Evolutionary conservation across 2,329 filamentous ascomycete genomes (phyloP).

Genomic region (Fusarium aywerte): DNA sequence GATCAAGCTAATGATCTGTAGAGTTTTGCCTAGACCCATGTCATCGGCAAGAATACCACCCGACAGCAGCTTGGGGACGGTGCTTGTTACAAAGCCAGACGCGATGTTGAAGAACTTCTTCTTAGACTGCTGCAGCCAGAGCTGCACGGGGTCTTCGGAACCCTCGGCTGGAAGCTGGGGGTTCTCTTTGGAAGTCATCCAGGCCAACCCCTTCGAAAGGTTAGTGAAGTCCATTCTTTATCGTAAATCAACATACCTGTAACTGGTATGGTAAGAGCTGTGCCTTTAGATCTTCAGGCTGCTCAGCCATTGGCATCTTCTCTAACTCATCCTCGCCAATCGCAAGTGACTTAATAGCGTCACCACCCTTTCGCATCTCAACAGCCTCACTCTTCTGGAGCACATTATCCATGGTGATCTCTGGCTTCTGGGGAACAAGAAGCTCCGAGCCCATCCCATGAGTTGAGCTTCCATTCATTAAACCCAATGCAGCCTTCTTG

Average conservation of each 20-base stretch:
- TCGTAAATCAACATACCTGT: conserved; percentile 55
- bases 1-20: conserved; percentile 85
- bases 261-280: conserved; percentile 82
- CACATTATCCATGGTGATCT: conserved; percentile 69
- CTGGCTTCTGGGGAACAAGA: conserved; percentile 46
- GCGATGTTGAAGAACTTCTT: conserved; percentile 70
- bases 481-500: conserved; percentile 55
- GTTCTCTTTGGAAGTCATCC: conserved; percentile 81
- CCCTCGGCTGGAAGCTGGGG: conserved; percentile 70
- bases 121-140: conserved; percentile 73
- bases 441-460: conserved; percentile 50
- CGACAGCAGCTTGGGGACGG: conserved; percentile 72
- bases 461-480: conserved; percentile 54
- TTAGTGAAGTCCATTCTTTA: conserved; percentile 33
- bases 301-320: conserved; percentile 76
- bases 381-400: conserved; percentile 73
- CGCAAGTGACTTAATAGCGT: conserved; percentile 76
- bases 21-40: conserved; percentile 91
- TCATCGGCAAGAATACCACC: conserved; percentile 89
- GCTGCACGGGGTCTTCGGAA: conserved; percentile 72
- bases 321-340: conserved; percentile 75
- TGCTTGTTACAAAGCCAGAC: conserved; percentile 68
- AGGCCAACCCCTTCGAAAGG: conserved; percentile 73
- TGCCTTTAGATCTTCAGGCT: conserved; percentile 73
- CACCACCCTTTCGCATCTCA: conserved; percentile 71